A percentile compares a stretch with the other conserved stretches of the same genome.
These are phyloP conservation scores for Carex kokanica DNA, from an alignment of 176 grass and related monocot genomes.

Conservation along the genomic window DNA sequence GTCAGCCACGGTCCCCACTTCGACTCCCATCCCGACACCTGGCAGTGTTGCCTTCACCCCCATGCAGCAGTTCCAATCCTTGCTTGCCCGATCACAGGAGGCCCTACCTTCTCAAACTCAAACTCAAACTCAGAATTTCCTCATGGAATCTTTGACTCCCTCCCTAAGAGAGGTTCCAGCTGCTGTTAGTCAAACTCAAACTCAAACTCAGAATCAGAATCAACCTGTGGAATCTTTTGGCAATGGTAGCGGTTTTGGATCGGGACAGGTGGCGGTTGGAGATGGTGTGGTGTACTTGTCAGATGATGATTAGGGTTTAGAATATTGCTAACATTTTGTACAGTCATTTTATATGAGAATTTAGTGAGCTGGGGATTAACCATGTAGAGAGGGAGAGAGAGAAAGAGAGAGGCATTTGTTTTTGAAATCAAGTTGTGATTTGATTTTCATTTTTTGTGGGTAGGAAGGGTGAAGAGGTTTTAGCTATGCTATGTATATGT, in stretches of 20 bases:
- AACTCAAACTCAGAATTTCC: background rate
- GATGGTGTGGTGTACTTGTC: slow-evolving; percentile 24
- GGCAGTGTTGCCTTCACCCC: background rate
- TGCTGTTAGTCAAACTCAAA: background rate
- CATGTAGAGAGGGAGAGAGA: background rate
- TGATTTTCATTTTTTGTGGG: background rate
- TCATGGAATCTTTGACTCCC: background rate
- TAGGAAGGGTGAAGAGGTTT: background rate
- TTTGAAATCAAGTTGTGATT: background rate
- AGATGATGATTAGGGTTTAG: slow-evolving; percentile 25
- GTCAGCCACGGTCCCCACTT: background rate
- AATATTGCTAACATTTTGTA: background rate
- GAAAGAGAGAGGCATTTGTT: background rate
- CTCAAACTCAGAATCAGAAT: background rate
- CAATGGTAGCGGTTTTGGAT: background rate
- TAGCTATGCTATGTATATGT: background rate
- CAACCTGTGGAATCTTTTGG: background rate
- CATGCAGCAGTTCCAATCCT: background rate
- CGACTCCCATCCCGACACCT: background rate
- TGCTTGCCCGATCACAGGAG: slow-evolving; percentile 2
- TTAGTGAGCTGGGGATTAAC: background rate
- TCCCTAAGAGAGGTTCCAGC: background rate
- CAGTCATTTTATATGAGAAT: background rate
- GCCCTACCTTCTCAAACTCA: background rate
- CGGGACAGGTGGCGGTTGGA: background rate